Evolutionary conservation across 164 flowering plant species (phyloP).

Genomic region (Paratinospora sagittata): DNA sequence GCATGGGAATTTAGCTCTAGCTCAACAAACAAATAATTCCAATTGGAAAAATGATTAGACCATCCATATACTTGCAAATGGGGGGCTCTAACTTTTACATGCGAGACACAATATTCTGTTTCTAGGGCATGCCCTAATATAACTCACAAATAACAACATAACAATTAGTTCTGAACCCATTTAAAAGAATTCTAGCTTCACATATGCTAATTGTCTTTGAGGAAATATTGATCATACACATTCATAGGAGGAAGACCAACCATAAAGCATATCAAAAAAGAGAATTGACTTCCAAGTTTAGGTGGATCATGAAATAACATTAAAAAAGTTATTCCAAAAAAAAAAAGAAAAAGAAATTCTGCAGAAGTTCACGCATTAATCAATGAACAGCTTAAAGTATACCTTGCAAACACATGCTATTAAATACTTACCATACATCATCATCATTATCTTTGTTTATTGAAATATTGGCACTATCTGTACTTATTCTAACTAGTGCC

Average conservation of each 20-base stretch:
- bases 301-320: too few species aligned
- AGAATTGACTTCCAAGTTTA: too few species aligned
- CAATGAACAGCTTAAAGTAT: background rate
- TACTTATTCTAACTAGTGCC: background rate
- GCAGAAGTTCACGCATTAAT: background rate
- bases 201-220: background rate
- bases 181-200: background rate
- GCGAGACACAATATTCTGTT: too few species aligned
- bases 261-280: too few species aligned
- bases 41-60: too few species aligned
- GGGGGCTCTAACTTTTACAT: too few species aligned
- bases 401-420: background rate
- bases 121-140: too few species aligned
- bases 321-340: background rate
- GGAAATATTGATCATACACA: background rate
- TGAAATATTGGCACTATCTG: background rate
- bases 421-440: background rate
- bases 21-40: too few species aligned
- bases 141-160: background rate
- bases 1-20: too few species aligned
- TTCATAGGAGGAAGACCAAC: background rate
- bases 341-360: background rate
- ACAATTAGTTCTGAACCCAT: background rate
- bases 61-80: too few species aligned
- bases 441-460: background rate